These are phyloP conservation scores for Rusavskia elegans DNA, from an alignment of 495 filamentous ascomycete genomes.

Conservation along the genomic window DNA sequence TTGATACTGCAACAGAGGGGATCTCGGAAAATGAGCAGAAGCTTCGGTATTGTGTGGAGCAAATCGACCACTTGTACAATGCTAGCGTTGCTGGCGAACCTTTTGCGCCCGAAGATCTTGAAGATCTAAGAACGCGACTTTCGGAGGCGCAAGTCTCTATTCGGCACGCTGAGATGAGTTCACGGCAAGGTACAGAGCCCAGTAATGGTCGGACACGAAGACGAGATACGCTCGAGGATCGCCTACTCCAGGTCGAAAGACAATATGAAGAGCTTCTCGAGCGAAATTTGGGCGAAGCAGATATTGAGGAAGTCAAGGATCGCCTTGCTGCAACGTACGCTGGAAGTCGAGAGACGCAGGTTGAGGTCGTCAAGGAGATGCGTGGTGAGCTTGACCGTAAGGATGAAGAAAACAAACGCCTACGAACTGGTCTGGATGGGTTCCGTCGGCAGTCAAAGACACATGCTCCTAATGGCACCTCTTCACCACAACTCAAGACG, in stretches of 20 bases:
- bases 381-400: constrained; percentile 54
- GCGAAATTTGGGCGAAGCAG: constrained; percentile 60
- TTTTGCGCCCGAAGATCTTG: constrained; percentile 66
- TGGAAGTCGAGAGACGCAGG: constrained; percentile 53
- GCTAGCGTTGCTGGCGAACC: constrained; percentile 59
- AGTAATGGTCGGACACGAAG: constrained; percentile 47
- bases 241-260: constrained; percentile 52
- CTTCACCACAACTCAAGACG: constrained; percentile 66
- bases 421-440: constrained; percentile 62
- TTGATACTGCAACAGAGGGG: constrained; percentile 77
- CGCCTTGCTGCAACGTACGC: constrained; percentile 61
- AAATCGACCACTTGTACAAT: constrained; percentile 63
- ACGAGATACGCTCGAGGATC: constrained; percentile 55
- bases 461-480: constrained; percentile 34
- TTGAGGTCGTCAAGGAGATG: constrained; percentile 53
- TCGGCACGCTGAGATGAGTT: constrained; percentile 76
- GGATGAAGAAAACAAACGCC: constrained; percentile 57
- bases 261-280: constrained; percentile 72
- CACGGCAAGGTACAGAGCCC: constrained; percentile 48
- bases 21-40: constrained; percentile 82
- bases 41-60: constrained; percentile 65
- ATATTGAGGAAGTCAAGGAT: constrained; percentile 68
- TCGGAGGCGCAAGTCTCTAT: constrained; percentile 84
- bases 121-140: constrained; percentile 58
- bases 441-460: constrained; percentile 52